A percentile compares a stretch with the other conserved stretches of the same genome.
phyloP scores from a whole-genome alignment of 176 grass and related monocot species.

The Paspalum vaginatum region DNA sequence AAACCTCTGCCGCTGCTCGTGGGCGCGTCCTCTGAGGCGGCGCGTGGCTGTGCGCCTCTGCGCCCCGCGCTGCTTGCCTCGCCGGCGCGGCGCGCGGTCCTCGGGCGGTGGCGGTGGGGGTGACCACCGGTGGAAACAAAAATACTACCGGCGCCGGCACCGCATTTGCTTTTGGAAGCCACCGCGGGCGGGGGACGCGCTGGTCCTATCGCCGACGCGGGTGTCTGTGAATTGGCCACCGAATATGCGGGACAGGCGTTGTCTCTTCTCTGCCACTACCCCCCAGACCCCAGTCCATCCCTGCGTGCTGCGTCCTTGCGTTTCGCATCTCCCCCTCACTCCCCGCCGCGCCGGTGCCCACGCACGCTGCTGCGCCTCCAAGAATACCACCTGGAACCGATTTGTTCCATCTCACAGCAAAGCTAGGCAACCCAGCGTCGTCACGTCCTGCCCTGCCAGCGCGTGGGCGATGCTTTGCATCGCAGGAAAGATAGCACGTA shows the following conservation, averaged over 20 bases:
- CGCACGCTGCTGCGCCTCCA: too few species aligned
- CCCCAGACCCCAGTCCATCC: too few species aligned
- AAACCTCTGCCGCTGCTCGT: background rate
- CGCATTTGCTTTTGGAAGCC: conserved; percentile 19
- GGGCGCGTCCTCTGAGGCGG: conserved; percentile 22
- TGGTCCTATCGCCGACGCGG: background rate
- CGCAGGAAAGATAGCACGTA: too few species aligned
- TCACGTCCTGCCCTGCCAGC: too few species aligned
- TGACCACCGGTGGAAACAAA: background rate
- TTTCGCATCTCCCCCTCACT: background rate
- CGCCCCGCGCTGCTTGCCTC: background rate
- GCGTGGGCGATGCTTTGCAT: too few species aligned
- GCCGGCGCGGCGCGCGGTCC: too few species aligned
- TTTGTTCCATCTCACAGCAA: too few species aligned
- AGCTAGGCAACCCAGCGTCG: too few species aligned
- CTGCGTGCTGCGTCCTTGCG: background rate
- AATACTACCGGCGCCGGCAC: background rate
- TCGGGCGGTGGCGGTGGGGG: background rate
- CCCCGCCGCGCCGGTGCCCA: background rate
- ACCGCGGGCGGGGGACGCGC: background rate
- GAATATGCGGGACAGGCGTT: background rate
- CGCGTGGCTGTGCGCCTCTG: background rate
- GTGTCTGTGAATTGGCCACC: background rate
- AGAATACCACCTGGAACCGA: too few species aligned
- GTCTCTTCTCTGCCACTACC: background rate